These are phyloP conservation scores for Endoconidiophora polonica DNA, from an alignment of 2,329 filamentous ascomycete species.

Conservation along the genomic window DNA sequence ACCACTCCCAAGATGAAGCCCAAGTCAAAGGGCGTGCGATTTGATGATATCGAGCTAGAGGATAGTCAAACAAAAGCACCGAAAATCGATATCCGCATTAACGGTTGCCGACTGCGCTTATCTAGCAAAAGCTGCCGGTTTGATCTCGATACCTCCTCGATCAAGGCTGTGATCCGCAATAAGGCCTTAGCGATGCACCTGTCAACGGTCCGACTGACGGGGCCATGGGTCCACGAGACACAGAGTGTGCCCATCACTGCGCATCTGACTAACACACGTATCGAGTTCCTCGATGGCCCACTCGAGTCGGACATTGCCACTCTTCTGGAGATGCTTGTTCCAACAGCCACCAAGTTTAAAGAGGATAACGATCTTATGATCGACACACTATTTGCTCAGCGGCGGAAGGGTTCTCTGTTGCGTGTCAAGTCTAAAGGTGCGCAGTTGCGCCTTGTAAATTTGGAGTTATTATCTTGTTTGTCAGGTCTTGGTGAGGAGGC, in stretches of 20 bases:
- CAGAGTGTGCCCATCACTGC: constrained; percentile 43
- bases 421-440: constrained; percentile 50
- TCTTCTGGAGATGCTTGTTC: constrained; percentile 72
- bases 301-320: constrained; percentile 67
- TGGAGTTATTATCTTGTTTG: constrained; percentile 50
- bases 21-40: constrained; percentile 40
- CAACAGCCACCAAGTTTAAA: constrained; percentile 79
- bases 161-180: constrained; percentile 64
- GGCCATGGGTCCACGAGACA: constrained; percentile 35
- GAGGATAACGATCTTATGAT: constrained; percentile 87
- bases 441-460: constrained; percentile 42
- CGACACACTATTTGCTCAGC: constrained; percentile 73
- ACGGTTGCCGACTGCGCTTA: constrained; percentile 60
- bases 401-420: constrained; percentile 71
- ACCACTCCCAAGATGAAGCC: constrained; percentile 21
- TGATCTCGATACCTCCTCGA: constrained; percentile 56
- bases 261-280: constrained; percentile 46
- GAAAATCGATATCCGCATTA: constrained; percentile 63
- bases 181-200: constrained; percentile 36
- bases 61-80: constrained; percentile 24
- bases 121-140: constrained; percentile 62
- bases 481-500: constrained; percentile 62
- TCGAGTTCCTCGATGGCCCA: constrained; percentile 58
- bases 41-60: constrained; percentile 34
- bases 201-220: constrained; percentile 56